Evolutionary conservation across 805 yeast genomes (phyloP), one percentile per base, ranked within the genome.

Genomic region (Sugiyamaella lignohabitans): DNA sequence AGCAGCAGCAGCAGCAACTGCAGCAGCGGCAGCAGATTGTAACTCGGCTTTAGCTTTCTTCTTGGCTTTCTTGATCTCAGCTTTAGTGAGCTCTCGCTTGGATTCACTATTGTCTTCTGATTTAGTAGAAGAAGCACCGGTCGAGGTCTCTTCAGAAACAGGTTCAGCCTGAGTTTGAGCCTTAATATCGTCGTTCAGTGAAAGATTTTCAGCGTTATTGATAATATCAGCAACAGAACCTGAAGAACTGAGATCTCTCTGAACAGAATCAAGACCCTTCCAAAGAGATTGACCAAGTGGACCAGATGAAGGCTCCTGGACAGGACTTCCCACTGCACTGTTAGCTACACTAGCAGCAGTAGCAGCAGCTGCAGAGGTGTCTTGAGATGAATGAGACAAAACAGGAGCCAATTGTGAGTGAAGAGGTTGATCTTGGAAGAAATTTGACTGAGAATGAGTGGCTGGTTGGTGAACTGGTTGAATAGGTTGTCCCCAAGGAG

Each of bases 401-500:
- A n/a, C n/a, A n/a, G n/a, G n/a, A n/a, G n/a, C n/a, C n/a, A n/a
- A n/a, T n/a, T n/a, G n/a, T n/a, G n/a, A n/a, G n/a, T n/a, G n/a
- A n/a, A n/a, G n/a, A n/a, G n/a, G n/a, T n/a, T n/a, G n/a, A n/a
- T n/a, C n/a, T n/a, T n/a, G n/a, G 14, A 27, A 14, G 32, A 27
- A 27, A 27, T 27, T 27, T 8, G 11, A 8, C 14, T 27, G 32
- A 27, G 30, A 27, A 27, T 6, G 10, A 27, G 10, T 11, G 11
- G 30, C 30, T 27, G 30, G 10, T 27, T 6, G 11, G 6, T 27
- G 30, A 11, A 27, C 6, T 35, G 38, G 38, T 14, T 35, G 38
- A 8, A 14, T 16, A 35, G 5, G 38, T 42, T 48, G 52, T 14
- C 32, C 37, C 52, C 52, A 48, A n/a, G 47, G 52, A 20, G 52